These are phyloP conservation scores for Lachancea lanzarotensis DNA, from an alignment of 805 yeast species.

Conservation along the genomic window DNA sequence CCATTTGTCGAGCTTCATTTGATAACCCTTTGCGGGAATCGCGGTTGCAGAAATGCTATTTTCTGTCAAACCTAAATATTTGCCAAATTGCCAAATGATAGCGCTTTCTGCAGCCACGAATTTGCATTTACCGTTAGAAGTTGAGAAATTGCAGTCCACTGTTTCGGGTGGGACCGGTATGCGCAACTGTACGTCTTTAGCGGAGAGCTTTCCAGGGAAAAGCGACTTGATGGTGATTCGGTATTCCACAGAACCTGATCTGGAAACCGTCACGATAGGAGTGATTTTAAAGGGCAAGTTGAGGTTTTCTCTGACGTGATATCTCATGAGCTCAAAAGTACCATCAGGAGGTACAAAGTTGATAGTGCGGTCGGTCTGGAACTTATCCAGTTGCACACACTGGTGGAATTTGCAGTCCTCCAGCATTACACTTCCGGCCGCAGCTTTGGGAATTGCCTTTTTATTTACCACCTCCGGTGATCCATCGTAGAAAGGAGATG, in stretches of 20 bases:
- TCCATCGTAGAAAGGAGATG: constrained; percentile 1
- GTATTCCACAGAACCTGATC: constrained; percentile 45
- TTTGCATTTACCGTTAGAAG: constrained; percentile 60
- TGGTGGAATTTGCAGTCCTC: constrained; percentile 84
- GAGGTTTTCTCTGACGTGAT: constrained; percentile 52
- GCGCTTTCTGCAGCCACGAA: constrained; percentile 59
- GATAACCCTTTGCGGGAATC: constrained; percentile 29
- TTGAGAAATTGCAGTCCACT: constrained; percentile 40
- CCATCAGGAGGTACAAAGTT: constrained; percentile 86
- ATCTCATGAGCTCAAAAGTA: constrained; percentile 73
- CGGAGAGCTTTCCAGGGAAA: constrained; percentile 50
- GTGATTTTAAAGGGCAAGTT: constrained; percentile 64
- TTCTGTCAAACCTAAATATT: constrained; percentile 62
- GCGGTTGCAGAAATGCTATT: constrained; percentile 53
- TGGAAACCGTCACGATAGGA: constrained; percentile 44
- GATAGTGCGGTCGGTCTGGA: constrained; percentile 58
- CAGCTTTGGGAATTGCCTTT: constrained; percentile 35
- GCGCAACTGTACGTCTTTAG: constrained; percentile 54
- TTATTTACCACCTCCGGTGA: constrained; percentile 26
- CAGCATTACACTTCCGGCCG: constrained; percentile 46
- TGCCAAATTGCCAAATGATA: constrained; percentile 63
- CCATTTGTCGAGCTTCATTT: constrained; percentile 40
- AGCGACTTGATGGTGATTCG: constrained; percentile 56
- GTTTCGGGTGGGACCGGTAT: constrained; percentile 68
- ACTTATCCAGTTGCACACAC: constrained; percentile 68